A percentile compares a stretch with the other conserved stretches of the same genome.
Conservation (phyloP, 495 filamentous ascomycete species). For the Podospora didyma region DNA sequence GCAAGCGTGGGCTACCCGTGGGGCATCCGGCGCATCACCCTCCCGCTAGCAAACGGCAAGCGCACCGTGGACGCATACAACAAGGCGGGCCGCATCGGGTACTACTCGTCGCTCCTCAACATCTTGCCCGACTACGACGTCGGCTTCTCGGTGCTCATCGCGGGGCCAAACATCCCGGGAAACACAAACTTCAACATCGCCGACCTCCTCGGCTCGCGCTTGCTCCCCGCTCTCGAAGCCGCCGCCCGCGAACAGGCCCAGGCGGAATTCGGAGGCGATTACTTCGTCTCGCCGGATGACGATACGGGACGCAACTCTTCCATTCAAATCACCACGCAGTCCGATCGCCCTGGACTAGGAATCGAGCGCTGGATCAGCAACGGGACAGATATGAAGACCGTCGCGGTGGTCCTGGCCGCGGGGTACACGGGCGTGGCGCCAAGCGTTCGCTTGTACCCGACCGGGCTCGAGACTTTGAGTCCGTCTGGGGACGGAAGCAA, state of each 20-base stretch:
- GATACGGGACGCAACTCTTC: conserved; percentile 19
- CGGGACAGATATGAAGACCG: conserved; percentile 42
- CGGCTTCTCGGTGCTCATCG: conserved; percentile 34
- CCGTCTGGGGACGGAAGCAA: conserved; percentile 19
- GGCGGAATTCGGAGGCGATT: conserved; percentile 38
- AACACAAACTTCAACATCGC: conserved; percentile 46
- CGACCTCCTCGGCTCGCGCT: conserved; percentile 38
- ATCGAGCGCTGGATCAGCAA: conserved; percentile 48
- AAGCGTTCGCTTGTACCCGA: conserved; percentile 49
- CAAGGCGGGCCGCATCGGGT: conserved; percentile 47
- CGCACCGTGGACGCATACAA: conserved; percentile 49
- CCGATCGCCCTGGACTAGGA: conserved; percentile 39
- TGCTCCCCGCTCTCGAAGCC: conserved; percentile 42
- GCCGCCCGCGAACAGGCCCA: conserved; percentile 42
- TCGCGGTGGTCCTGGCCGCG: conserved; percentile 28
- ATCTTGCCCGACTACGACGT: conserved; percentile 52
- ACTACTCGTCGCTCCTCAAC: conserved; percentile 41
- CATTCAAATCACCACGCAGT: conserved; percentile 35
- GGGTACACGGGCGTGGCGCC: conserved; percentile 28
- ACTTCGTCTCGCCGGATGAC: conserved; percentile 12
- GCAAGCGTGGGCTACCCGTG: conserved; percentile 53
- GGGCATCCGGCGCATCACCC: conserved; percentile 46
- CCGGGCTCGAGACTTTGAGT: conserved; percentile 32
- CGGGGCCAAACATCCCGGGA: conserved; percentile 42
- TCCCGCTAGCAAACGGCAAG: conserved; percentile 34